phyloP scores from a whole-genome alignment of 1,284 basidiomycete species.

The Apiotrichum domesticum region DNA sequence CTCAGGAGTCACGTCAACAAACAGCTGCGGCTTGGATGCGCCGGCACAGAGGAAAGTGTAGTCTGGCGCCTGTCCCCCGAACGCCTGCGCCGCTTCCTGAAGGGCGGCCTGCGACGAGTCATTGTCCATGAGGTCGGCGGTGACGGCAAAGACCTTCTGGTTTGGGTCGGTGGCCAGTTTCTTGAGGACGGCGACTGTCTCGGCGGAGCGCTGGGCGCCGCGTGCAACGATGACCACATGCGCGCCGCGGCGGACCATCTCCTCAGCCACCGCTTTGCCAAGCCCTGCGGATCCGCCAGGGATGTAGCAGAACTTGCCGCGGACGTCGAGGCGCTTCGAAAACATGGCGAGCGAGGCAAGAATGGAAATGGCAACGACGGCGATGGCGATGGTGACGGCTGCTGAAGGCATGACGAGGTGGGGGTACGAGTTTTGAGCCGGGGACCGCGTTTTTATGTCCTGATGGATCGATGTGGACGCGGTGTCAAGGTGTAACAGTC shows the following conservation, averaged over 20 bases:
- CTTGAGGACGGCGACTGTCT: conserved; percentile 59
- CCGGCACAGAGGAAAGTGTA: conserved; percentile 75
- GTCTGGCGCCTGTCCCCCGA: conserved; percentile 60
- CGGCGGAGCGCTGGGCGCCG: conserved; percentile 55
- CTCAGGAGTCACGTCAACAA: conserved; percentile 60
- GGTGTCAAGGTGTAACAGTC: too few relatives aligned
- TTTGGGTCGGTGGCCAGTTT: conserved; percentile 50
- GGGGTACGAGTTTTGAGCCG: too few relatives aligned
- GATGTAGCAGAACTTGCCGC: conserved; percentile 60
- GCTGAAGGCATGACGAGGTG: too few relatives aligned
- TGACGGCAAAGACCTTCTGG: conserved; percentile 59
- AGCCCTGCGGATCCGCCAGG: conserved; percentile 77
- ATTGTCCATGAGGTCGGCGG: conserved; percentile 56
- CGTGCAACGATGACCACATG: conserved; percentile 76
- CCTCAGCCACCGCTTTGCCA: conserved; percentile 64
- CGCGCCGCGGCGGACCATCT: conserved; percentile 65
- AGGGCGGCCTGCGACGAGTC: conserved; percentile 56
- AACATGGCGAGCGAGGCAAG: conserved; percentile 4
- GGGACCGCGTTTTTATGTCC: too few relatives aligned
- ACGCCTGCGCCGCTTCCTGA: conserved; percentile 54
- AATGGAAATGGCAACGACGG: background rate
- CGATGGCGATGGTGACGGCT: background rate
- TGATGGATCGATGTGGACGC: too few relatives aligned
- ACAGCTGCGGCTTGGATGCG: conserved; percentile 61
- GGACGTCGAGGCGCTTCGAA: conserved; percentile 18